A percentile compares a stretch with the other conserved stretches of the same genome.
Evolutionary conservation across 495 filamentous ascomycete genomes (phyloP).

Genomic region (Trichoderma parareesei): DNA sequence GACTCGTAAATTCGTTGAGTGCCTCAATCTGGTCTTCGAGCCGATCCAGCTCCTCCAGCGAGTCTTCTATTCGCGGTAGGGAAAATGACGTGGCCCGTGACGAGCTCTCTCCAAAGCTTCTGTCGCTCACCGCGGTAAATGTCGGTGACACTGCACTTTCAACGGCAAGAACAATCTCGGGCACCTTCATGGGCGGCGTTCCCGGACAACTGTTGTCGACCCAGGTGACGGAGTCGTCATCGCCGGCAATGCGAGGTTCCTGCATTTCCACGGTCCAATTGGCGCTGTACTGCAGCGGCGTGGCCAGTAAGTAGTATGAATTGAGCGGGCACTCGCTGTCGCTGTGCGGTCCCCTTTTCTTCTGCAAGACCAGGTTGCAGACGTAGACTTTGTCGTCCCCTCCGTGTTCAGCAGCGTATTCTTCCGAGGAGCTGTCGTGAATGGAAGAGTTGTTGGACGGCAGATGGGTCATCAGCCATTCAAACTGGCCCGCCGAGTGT

Average conservation of each 20-base stretch:
- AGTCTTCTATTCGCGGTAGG: slow-evolving; percentile 54
- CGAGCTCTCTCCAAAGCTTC: slow-evolving; percentile 4
- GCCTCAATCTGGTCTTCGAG: slow-evolving; percentile 60
- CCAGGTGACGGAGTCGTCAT: slow-evolving; percentile 16
- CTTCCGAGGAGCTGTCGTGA: slow-evolving; percentile 16
- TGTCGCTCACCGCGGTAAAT: neutral
- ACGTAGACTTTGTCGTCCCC: slow-evolving; percentile 29
- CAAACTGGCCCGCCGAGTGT: slow-evolving; percentile 44
- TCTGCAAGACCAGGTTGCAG: slow-evolving; percentile 35
- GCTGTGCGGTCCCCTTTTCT: slow-evolving; percentile 7
- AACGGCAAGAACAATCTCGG: neutral
- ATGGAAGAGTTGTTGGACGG: slow-evolving; percentile 16
- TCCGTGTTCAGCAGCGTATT: slow-evolving; percentile 14
- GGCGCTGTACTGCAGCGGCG: neutral
- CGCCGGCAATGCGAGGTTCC: slow-evolving; percentile 16
- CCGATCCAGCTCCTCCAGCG: slow-evolving; percentile 58
- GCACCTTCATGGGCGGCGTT: slow-evolving; percentile 2
- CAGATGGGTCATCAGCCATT: slow-evolving; percentile 35
- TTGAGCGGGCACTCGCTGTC: neutral
- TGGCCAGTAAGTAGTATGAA: slow-evolving; percentile 1
- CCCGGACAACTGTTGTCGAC: neutral
- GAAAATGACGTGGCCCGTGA: neutral
- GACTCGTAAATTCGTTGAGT: slow-evolving; percentile 33
- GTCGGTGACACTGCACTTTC: slow-evolving; percentile 6
- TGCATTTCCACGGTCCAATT: neutral